phyloP scores from a whole-genome alignment of 805 yeast species.

The Candida odintsovae region DNA sequence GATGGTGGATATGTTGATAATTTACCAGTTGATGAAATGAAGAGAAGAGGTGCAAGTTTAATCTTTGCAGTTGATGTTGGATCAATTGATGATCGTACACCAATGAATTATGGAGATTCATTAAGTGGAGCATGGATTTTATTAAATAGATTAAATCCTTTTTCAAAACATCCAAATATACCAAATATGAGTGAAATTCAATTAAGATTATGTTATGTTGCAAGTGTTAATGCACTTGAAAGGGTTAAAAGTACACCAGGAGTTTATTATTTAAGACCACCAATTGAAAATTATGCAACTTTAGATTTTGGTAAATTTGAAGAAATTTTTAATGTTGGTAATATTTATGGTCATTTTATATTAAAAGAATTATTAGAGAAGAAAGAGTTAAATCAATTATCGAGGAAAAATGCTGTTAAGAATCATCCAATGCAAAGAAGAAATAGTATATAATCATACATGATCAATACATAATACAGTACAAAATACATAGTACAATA shows the following conservation, averaged over 20 bases:
- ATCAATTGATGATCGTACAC: slow-evolving; percentile 85
- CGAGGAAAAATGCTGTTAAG: slow-evolving; percentile 36
- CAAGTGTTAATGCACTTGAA: slow-evolving; percentile 90
- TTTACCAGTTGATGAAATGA: slow-evolving; percentile 89
- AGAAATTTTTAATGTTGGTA: slow-evolving; percentile 80
- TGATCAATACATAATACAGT: background rate
- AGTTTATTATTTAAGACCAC: slow-evolving; percentile 85
- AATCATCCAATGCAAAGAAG: slow-evolving; percentile 39
- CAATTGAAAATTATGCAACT: slow-evolving; percentile 87
- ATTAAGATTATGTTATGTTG: slow-evolving; percentile 86
- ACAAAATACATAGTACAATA: too few species aligned
- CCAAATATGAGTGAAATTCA: slow-evolving; percentile 96
- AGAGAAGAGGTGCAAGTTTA: slow-evolving; percentile 75
- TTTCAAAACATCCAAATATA: slow-evolving; percentile 77
- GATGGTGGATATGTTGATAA: slow-evolving; percentile 98
- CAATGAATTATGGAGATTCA: slow-evolving; percentile 88
- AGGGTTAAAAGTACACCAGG: slow-evolving; percentile 81
- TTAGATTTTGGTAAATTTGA: slow-evolving; percentile 89
- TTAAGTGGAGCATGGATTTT: slow-evolving; percentile 90
- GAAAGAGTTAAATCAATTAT: slow-evolving; percentile 55
- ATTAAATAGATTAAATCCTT: slow-evolving; percentile 83
- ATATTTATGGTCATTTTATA: slow-evolving; percentile 58
- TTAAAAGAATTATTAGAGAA: slow-evolving; percentile 46
- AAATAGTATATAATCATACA: slow-evolving; percentile 48
- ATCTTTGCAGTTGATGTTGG: slow-evolving; percentile 96